phyloP scores from a whole-genome alignment of 208 protist genomes.

The Leishmania aethiopica region DNA sequence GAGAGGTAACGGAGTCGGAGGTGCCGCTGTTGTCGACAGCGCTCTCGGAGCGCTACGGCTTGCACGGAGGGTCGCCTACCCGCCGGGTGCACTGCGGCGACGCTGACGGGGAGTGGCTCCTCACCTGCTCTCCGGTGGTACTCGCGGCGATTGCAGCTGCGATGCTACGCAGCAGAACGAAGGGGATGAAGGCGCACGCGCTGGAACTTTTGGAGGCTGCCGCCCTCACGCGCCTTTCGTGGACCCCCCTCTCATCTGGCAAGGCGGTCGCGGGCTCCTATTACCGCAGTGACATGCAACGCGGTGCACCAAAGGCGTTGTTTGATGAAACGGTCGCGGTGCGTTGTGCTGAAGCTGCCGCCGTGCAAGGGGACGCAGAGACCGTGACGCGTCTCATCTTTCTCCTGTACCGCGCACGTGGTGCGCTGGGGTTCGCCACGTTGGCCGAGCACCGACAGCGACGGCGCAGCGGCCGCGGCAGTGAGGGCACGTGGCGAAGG shows the following conservation, averaged over 20 bases:
- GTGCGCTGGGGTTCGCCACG: slow-evolving; percentile 32
- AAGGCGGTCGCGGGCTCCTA: background rate
- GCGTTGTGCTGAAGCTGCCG: slow-evolving; percentile 65
- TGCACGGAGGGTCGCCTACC: slow-evolving; percentile 1
- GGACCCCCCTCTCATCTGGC: background rate
- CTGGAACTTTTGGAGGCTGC: slow-evolving; percentile 45
- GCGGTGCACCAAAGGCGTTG: slow-evolving; percentile 1
- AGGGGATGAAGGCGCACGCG: slow-evolving; percentile 25
- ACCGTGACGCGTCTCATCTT: slow-evolving; percentile 72
- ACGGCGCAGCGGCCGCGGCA: background rate
- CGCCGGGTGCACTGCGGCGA: background rate
- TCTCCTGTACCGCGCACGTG: slow-evolving; percentile 58
- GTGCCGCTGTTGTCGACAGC: slow-evolving; percentile 8
- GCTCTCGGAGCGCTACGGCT: slow-evolving; percentile 10
- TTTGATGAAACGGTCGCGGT: slow-evolving; percentile 55
- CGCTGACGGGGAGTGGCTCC: slow-evolving; percentile 31
- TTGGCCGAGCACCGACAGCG: slow-evolving; percentile 31
- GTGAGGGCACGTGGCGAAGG: background rate
- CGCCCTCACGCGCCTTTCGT: slow-evolving; percentile 36
- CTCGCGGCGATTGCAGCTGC: slow-evolving; percentile 40
- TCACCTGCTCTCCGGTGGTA: slow-evolving; percentile 26
- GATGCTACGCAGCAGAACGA: slow-evolving; percentile 35
- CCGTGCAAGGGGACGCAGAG: slow-evolving; percentile 54
- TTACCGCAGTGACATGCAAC: background rate
- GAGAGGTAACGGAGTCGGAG: background rate